Conservation (phyloP, 2,329 filamentous ascomycete species). For the Penicillium sp. region DNA sequence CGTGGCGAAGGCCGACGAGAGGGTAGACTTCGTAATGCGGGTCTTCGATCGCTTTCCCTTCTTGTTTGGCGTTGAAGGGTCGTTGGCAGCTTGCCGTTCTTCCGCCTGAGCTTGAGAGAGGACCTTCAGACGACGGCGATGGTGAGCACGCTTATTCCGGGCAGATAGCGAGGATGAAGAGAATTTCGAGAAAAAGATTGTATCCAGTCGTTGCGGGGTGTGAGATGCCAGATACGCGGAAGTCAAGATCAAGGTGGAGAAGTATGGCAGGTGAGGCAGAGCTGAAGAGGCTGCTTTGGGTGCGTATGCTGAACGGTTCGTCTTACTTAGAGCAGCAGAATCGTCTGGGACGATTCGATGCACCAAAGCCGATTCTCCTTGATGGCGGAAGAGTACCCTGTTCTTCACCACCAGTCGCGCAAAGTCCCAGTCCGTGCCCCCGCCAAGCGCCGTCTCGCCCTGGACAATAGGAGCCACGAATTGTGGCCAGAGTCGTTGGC, state of each 20-base stretch:
- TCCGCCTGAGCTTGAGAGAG: slow-evolving; percentile 44
- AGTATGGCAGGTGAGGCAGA: slow-evolving; percentile 48
- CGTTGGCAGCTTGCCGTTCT: slow-evolving; percentile 35
- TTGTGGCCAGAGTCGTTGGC: slow-evolving; percentile 77
- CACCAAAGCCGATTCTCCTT: slow-evolving; percentile 50
- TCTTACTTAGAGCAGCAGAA: slow-evolving; percentile 12
- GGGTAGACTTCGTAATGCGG: slow-evolving; percentile 46
- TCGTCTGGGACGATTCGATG: slow-evolving; percentile 45
- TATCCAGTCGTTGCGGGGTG: slow-evolving; percentile 52
- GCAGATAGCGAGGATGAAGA: slow-evolving; percentile 49
- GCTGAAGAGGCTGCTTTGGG: slow-evolving; percentile 33
- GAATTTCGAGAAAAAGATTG: slow-evolving; percentile 55
- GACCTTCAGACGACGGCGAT: slow-evolving; percentile 46
- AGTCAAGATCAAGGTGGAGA: slow-evolving; percentile 52
- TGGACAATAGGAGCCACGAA: slow-evolving; percentile 79
- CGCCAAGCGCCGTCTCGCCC: slow-evolving; percentile 58
- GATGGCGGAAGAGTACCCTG: slow-evolving; percentile 49
- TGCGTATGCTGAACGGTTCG: slow-evolving; percentile 24
- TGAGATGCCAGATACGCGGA: slow-evolving; percentile 54
- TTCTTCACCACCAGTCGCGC: slow-evolving; percentile 72
- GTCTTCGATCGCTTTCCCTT: slow-evolving; percentile 43
- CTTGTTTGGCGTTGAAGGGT: slow-evolving; percentile 36
- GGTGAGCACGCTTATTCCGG: slow-evolving; percentile 50
- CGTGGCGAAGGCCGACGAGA: slow-evolving; percentile 44
- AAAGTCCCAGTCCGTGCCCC: slow-evolving; percentile 72